These are phyloP conservation scores for Vitis rupestris DNA, from an alignment of 164 flowering plant genomes.

Conservation along the genomic window DNA sequence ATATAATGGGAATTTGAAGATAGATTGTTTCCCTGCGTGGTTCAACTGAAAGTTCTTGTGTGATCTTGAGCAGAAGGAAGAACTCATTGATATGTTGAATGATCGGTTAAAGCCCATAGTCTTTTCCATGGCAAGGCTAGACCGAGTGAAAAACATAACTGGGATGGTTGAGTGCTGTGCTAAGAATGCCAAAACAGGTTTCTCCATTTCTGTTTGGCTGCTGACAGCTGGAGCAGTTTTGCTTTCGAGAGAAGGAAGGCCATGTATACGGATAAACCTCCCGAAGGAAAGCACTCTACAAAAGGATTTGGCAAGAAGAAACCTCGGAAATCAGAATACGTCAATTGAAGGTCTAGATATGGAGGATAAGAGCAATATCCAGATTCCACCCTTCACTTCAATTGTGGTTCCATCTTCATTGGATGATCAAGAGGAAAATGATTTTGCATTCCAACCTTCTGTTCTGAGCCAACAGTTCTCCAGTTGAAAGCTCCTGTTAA, in stretches of 20 bases:
- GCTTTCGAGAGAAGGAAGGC: too few relatives aligned
- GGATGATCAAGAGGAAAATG: too few relatives aligned
- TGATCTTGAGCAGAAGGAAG: constrained; percentile 77
- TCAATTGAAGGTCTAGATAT: constrained; percentile 37
- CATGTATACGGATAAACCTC: constrained; percentile 65
- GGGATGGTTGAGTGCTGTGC: constrained; percentile 89
- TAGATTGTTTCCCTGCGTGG: constrained; percentile 42
- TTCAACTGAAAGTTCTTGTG: constrained; percentile 69
- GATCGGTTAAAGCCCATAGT: constrained; percentile 87
- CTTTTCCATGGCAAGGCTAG: constrained; percentile 98
- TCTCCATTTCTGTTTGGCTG: too few relatives aligned
- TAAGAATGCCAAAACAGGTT: constrained; percentile 33
- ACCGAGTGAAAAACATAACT: constrained; percentile 86
- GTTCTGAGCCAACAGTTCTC: too few relatives aligned
- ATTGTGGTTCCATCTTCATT: too few relatives aligned
- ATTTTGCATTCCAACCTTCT: too few relatives aligned
- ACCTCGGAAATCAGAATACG: constrained; percentile 51
- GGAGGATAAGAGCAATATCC: too few relatives aligned
- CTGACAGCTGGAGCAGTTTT: too few relatives aligned
- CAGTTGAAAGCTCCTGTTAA: too few relatives aligned
- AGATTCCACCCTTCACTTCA: too few relatives aligned
- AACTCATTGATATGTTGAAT: constrained; percentile 58
- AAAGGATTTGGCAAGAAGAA: constrained; percentile 67
- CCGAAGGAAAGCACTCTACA: constrained; percentile 70
- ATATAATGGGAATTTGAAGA: too few relatives aligned